Base-by-base conservation (phyloP, 1,139 yeast species). In the Zhuliangozyma parablackwelliae region DNA sequence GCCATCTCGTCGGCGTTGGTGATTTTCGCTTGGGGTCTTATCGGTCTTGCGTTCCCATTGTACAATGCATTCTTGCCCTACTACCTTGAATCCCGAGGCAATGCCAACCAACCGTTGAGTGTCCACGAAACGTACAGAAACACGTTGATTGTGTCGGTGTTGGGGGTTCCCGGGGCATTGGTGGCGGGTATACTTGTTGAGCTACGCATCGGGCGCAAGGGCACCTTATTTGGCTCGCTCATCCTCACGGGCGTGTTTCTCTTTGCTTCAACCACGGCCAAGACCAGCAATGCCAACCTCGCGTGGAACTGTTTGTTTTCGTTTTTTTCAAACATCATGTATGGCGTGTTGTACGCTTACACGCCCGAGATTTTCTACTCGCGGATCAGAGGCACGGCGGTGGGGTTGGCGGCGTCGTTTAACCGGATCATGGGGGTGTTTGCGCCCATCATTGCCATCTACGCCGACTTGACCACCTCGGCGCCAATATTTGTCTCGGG, bases 291-390 rank as follows among this genome's bases (percentile, higher is more conserved):
- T 43, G 63, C 68, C 13, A 53, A 62, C 42, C 54, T 69, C 46
- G 73, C 65, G n/a, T 68, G 71, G 72, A 68, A 63, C 43, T 69
- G 73, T 44, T 61, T 59, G 21, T 68, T 69, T 48, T 62, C 65
- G 38, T 65, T 68, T 41, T 54, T 56, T 31, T 65, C 72, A 24
- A 67, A 61, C 42, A 63, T 67, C 33, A 65, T 68, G 69, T 69
- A 66, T 47, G 73, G 72, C 0, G 73, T 67, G 6, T 51, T 69
- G 29, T 69, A 69, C 42, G 72, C 73, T 10, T 68, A 68, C 45
- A 69, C 74, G 0, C 74, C 74, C 0, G 75, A 69, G 42, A 60
- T 67, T 30, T 68, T 67, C 47, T 66, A 65, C 10, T 54, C 72
- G 1, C 62, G 55, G 38, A 57, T 66, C 23, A 53, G 74, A 45